phyloP scores from a whole-genome alignment of 179 eudicot genomes.

The Amaranthus tricolor region DNA sequence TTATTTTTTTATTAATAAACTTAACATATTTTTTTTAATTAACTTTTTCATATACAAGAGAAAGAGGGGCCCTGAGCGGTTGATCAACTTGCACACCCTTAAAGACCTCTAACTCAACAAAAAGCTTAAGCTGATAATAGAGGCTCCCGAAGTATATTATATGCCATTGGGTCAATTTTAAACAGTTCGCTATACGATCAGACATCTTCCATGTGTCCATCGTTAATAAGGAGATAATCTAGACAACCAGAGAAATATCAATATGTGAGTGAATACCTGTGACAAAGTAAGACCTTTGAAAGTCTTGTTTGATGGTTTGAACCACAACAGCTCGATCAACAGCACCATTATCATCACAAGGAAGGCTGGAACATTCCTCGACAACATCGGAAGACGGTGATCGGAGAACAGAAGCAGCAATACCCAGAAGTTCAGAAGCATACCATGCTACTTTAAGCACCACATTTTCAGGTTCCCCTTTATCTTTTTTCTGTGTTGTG shows the following conservation, averaged over 20 bases:
- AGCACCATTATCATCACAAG: constrained; percentile 43
- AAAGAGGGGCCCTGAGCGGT: too few relatives aligned
- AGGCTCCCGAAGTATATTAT: too few relatives aligned
- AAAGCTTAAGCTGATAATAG: too few relatives aligned
- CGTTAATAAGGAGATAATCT: too few relatives aligned
- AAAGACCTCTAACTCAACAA: too few relatives aligned
- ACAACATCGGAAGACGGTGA: constrained; percentile 32
- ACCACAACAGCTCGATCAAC: constrained; percentile 65
- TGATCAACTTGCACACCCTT: too few relatives aligned
- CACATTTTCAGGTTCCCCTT: constrained; percentile 53
- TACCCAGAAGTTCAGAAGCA: constrained; percentile 82
- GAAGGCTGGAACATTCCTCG: constrained; percentile 28
- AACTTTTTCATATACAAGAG: too few relatives aligned
- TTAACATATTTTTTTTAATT: too few relatives aligned
- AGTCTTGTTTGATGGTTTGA: constrained; percentile 73
- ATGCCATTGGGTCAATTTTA: too few relatives aligned
- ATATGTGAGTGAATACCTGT: constrained; percentile 47
- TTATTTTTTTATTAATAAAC: too few relatives aligned
- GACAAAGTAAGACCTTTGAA: constrained; percentile 78
- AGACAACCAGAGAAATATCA: background rate
- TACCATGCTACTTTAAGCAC: constrained; percentile 92
- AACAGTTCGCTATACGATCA: too few relatives aligned
- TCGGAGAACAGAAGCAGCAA: constrained; percentile 79
- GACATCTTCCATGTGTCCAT: too few relatives aligned
- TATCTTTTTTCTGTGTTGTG: constrained; percentile 9